phyloP scores from a whole-genome alignment of 306 rosid genomes.

The Boehmeria nivea region DNA sequence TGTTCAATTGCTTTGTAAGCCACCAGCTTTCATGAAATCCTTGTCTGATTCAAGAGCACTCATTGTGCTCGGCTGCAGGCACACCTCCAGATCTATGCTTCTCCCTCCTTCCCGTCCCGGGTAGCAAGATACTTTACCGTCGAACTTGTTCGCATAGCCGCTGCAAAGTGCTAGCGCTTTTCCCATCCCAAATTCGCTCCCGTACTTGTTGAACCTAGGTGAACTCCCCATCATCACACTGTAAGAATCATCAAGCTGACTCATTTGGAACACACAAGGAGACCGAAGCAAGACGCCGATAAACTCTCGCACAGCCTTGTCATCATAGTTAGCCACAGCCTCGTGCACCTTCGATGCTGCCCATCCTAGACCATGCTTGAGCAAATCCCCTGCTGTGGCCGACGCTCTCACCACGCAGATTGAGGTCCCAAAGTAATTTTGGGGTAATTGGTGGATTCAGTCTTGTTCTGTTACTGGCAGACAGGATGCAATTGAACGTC shows the following conservation, averaged over 20 bases:
- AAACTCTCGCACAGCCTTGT: conserved; percentile 8
- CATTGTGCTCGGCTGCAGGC: background rate
- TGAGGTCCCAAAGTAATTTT: background rate
- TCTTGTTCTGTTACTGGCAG: background rate
- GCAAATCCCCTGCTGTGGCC: background rate
- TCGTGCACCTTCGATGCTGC: conserved; percentile 7
- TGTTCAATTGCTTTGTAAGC: no score
- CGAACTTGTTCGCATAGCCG: background rate
- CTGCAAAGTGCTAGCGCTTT: background rate
- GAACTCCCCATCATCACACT: background rate
- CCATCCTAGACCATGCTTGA: background rate
- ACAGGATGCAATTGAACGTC: background rate
- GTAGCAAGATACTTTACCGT: background rate
- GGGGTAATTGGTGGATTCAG: background rate
- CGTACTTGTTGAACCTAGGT: background rate
- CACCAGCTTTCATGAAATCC: background rate
- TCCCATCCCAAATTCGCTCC: conserved; percentile 3
- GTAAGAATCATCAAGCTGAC: background rate
- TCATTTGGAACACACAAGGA: background rate
- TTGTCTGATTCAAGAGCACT: background rate
- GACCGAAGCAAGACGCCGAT: background rate
- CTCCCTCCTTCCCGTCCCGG: background rate
- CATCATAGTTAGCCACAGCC: conserved; percentile 2
- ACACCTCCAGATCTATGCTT: conserved; percentile 8
- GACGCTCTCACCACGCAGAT: background rate